These are phyloP conservation scores for Colletotrichum sp. DNA, from an alignment of 2,329 filamentous ascomycete genomes.

Conservation along the genomic window DNA sequence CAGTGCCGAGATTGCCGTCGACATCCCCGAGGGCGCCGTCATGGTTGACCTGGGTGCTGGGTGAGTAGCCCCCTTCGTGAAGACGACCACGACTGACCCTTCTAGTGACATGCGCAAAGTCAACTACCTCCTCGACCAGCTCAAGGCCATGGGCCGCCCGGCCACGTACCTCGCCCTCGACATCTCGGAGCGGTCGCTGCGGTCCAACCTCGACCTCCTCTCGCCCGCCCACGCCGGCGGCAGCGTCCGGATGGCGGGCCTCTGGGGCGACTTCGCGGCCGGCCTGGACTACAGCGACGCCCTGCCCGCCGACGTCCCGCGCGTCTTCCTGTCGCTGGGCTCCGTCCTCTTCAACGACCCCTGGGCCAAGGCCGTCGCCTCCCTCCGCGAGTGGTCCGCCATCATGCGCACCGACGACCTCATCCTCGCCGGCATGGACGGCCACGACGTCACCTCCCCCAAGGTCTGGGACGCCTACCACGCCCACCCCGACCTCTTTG, in stretches of 20 bases:
- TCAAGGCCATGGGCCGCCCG: constrained; percentile 32
- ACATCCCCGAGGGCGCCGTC: constrained; percentile 32
- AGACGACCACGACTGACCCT: neutral
- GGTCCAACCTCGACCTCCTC: constrained; percentile 37
- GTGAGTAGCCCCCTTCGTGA: constrained; percentile 29
- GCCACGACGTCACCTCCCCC: constrained; percentile 36
- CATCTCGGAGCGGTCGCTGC: constrained; percentile 41
- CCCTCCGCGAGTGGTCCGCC: constrained; percentile 41
- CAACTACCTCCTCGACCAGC: constrained; percentile 38
- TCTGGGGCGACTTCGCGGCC: constrained; percentile 45
- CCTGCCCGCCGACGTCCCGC: neutral
- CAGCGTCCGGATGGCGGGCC: constrained; percentile 38
- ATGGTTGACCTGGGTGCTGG: constrained; percentile 47
- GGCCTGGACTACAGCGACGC: constrained; percentile 34
- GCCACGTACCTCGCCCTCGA: constrained; percentile 44
- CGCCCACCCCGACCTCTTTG: constrained; percentile 37
- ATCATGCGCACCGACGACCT: constrained; percentile 37
- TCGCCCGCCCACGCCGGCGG: constrained; percentile 30
- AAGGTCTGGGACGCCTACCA: constrained; percentile 48
- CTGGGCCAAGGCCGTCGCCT: constrained; percentile 37
- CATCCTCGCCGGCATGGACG: constrained; percentile 47
- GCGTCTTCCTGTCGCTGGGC: constrained; percentile 34
- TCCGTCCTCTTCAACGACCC: constrained; percentile 48
- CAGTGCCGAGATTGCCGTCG: constrained; percentile 37
- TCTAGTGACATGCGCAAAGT: constrained; percentile 47